These are phyloP conservation scores for Apophysomyces variabilis DNA, from an alignment of 371 early-diverging fungal genomes.

Conservation along the genomic window DNA sequence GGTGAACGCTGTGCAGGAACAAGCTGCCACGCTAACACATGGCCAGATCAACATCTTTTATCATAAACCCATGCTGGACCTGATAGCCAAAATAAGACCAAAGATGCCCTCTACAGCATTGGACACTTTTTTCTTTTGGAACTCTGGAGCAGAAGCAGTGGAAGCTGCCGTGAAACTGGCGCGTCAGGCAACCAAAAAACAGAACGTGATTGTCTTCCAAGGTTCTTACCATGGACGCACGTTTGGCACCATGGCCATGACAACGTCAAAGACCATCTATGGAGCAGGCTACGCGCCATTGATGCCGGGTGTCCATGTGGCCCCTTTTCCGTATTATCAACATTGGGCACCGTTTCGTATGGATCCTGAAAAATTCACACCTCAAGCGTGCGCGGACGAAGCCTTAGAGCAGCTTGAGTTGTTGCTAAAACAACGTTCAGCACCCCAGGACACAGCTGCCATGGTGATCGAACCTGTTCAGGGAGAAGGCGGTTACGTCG, in stretches of 20 bases:
- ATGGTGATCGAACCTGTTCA: constrained; percentile 73
- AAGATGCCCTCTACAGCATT: constrained; percentile 45
- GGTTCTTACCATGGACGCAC: constrained; percentile 44
- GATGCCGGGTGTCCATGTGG: constrained; percentile 40
- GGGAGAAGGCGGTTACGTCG: constrained; percentile 73
- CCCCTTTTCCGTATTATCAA: constrained; percentile 30
- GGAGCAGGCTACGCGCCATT: constrained; percentile 37
- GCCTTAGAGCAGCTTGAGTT: constrained; percentile 29
- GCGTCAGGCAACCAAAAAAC: constrained; percentile 53
- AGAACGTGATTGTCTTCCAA: constrained; percentile 45
- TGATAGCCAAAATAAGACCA: constrained; percentile 41
- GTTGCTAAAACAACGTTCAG: constrained; percentile 33
- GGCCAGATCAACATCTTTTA: constrained; percentile 55
- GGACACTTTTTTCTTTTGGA: constrained; percentile 59
- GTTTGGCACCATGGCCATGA: constrained; percentile 39
- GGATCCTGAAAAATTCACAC: constrained; percentile 6
- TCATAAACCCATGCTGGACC: constrained; percentile 54
- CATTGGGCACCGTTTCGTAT: constrained; percentile 21
- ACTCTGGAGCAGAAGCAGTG: constrained; percentile 62
- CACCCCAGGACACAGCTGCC: constrained; percentile 50
- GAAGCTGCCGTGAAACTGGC: constrained; percentile 58
- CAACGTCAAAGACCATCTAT: constrained; percentile 39
- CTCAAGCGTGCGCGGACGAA: constrained; percentile 22
- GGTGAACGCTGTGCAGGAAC: constrained; percentile 59
- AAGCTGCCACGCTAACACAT: constrained; percentile 49